Percentiles rank a stretch among this genome's conserved stretches.
These are phyloP conservation scores for Mortierella hygrophila DNA, from an alignment of 192 early-diverging fungal genomes.

Conservation along the genomic window DNA sequence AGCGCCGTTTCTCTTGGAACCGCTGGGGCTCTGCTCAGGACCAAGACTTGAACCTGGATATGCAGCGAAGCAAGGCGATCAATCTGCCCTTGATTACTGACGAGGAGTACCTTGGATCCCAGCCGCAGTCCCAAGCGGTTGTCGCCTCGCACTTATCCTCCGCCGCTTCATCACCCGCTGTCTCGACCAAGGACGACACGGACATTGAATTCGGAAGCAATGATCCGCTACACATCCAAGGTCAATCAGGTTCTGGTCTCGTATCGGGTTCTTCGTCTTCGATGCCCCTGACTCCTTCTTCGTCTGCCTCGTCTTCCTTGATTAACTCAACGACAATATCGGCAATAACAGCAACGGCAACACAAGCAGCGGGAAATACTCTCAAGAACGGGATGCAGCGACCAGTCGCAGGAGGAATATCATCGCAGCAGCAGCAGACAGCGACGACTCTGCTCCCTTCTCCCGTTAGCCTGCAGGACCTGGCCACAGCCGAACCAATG, in stretches of 20 bases:
- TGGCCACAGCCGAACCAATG: conserved; percentile 27
- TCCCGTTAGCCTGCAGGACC: conserved; percentile 32
- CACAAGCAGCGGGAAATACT: not conserved
- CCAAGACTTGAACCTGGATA: conserved; percentile 36
- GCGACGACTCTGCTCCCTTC: conserved; percentile 19
- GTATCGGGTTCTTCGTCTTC: not conserved
- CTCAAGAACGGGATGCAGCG: conserved; percentile 44
- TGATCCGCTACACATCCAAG: not conserved
- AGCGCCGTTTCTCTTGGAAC: conserved; percentile 56
- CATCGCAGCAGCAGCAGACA: not conserved
- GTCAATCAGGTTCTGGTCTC: not conserved
- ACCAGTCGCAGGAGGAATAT: not conserved
- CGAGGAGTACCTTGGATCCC: conserved; percentile 8
- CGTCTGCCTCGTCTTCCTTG: not conserved
- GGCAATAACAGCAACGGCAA: not conserved
- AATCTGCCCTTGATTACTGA: conserved; percentile 43
- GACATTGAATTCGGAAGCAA: conserved; percentile 23
- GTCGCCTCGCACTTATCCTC: conserved; percentile 4
- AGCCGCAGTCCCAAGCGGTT: not conserved
- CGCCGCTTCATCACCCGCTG: conserved; percentile 22
- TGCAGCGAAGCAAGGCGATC: conserved; percentile 39
- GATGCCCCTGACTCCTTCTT: not conserved
- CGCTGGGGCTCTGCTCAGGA: conserved; percentile 45
- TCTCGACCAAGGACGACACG: conserved; percentile 26
- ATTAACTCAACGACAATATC: not conserved